Percentiles rank a stretch among this genome's conserved stretches.
phyloP scores from a whole-genome alignment of 768 basidiomycete species.

The Cytidiella melzeri region DNA sequence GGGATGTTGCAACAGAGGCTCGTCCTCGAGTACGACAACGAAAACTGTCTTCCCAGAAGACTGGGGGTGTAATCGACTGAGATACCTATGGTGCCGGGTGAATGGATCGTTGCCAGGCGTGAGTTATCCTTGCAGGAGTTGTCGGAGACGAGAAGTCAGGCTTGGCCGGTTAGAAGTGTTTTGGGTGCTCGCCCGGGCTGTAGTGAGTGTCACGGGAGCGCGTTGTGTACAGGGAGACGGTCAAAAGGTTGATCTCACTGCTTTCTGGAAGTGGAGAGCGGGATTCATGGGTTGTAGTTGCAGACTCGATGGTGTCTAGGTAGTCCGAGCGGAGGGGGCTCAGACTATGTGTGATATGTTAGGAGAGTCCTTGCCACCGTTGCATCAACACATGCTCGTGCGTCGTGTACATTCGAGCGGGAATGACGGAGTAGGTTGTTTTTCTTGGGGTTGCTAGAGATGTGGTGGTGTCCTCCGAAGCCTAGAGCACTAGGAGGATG shows the following conservation, averaged over 20 bases:
- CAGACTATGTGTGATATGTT: neutral
- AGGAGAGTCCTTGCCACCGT: slow-evolving; percentile 16
- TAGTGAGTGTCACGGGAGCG: slow-evolving; percentile 11
- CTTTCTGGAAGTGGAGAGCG: slow-evolving; percentile 16
- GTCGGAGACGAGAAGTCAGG: neutral
- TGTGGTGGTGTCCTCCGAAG: slow-evolving; percentile 14
- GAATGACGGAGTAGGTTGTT: slow-evolving; percentile 4
- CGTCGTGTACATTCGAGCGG: neutral
- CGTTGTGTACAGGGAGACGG: slow-evolving; percentile 17
- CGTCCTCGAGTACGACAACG: slow-evolving; percentile 42
- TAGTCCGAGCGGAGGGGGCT: slow-evolving; percentile 5
- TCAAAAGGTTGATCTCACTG: no score
- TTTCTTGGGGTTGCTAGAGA: neutral
- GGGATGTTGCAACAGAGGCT: slow-evolving; percentile 51
- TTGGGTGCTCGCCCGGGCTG: neutral
- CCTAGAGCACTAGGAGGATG: slow-evolving; percentile 14
- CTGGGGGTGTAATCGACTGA: slow-evolving; percentile 22
- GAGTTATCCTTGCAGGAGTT: slow-evolving; percentile 9
- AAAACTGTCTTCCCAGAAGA: slow-evolving; percentile 14
- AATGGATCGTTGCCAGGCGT: slow-evolving; percentile 1
- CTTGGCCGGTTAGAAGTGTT: slow-evolving; percentile 14
- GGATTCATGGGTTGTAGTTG: slow-evolving; percentile 12
- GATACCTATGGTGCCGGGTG: slow-evolving; percentile 10
- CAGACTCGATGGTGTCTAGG: neutral
- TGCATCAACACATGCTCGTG: slow-evolving; percentile 5